Conservation (phyloP, 2,329 filamentous ascomycete species). For the Furcasterigmium furcatum region DNA sequence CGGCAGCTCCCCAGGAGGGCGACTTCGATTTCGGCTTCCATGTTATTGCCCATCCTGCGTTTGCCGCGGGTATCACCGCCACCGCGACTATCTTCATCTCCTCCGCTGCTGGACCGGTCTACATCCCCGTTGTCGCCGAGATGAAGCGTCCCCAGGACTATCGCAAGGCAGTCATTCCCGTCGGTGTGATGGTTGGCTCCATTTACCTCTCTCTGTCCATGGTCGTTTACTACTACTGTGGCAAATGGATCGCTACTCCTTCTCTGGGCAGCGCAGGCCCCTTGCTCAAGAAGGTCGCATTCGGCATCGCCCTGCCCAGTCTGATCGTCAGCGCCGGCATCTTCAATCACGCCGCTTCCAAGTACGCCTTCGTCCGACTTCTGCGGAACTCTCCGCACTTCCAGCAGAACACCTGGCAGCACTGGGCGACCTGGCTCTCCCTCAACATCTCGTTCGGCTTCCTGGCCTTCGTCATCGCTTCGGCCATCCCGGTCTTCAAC, state of each 20-base stretch:
- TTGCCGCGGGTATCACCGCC: constrained; percentile 51
- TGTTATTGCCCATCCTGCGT: constrained; percentile 46
- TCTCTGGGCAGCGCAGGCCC: constrained; percentile 41
- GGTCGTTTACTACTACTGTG: constrained; percentile 48
- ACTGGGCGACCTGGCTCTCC: constrained; percentile 36
- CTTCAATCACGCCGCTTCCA: not conserved
- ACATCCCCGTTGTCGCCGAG: constrained; percentile 50
- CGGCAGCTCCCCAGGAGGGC: constrained; percentile 51
- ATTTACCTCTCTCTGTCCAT: constrained; percentile 49
- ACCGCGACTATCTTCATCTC: constrained; percentile 53
- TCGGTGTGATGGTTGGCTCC: constrained; percentile 45
- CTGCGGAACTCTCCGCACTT: constrained; percentile 44
- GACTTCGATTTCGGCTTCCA: constrained; percentile 52
- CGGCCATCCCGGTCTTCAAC: constrained; percentile 15
- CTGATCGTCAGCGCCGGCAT: constrained; percentile 19
- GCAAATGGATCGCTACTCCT: constrained; percentile 38
- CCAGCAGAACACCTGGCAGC: constrained; percentile 34
- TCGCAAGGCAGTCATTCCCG: constrained; percentile 46
- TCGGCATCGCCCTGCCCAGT: constrained; percentile 46
- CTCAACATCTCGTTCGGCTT: constrained; percentile 42
- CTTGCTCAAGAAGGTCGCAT: constrained; percentile 45
- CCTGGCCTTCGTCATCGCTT: constrained; percentile 8
- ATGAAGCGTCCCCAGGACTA: constrained; percentile 47
- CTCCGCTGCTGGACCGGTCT: constrained; percentile 49
- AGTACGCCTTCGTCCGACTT: constrained; percentile 29